Conservation (phyloP, 2,329 filamentous ascomycete genomes). For the Cladophialophora psammophila region DNA sequence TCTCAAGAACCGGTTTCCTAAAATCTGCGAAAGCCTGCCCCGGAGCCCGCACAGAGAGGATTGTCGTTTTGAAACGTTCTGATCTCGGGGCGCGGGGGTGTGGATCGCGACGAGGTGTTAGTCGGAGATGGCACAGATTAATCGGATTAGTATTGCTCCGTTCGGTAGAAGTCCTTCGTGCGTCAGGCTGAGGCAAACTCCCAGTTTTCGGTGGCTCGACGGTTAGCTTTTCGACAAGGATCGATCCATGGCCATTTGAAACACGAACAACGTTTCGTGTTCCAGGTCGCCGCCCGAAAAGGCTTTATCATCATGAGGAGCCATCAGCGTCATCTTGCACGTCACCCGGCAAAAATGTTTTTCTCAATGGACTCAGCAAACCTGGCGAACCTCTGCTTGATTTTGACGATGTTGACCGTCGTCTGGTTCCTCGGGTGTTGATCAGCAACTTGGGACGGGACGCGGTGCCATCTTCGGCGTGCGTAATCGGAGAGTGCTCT, state of each 20-base stretch:
- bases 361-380: constrained; percentile 23
- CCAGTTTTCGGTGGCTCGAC: neutral
- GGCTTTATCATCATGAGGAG: neutral
- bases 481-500: neutral
- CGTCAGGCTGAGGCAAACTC: neutral
- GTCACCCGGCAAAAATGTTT: constrained; percentile 18
- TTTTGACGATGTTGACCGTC: constrained; percentile 13
- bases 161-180: neutral
- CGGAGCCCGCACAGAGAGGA: neutral
- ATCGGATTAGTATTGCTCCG: neutral
- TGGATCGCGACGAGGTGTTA: neutral
- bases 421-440: constrained; percentile 10
- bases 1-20: neutral
- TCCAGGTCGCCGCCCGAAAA: neutral
- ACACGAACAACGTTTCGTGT: neutral
- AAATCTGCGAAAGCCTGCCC: neutral
- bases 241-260: neutral
- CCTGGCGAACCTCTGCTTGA: constrained; percentile 9
- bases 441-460: constrained; percentile 1
- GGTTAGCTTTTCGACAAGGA: neutral
- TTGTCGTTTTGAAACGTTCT: neutral
- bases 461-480: neutral
- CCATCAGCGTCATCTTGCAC: neutral
- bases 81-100: neutral
- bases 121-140: neutral